Conservation (phyloP, 2,329 filamentous ascomycete genomes). For the Botrytis byssoidea region DNA sequence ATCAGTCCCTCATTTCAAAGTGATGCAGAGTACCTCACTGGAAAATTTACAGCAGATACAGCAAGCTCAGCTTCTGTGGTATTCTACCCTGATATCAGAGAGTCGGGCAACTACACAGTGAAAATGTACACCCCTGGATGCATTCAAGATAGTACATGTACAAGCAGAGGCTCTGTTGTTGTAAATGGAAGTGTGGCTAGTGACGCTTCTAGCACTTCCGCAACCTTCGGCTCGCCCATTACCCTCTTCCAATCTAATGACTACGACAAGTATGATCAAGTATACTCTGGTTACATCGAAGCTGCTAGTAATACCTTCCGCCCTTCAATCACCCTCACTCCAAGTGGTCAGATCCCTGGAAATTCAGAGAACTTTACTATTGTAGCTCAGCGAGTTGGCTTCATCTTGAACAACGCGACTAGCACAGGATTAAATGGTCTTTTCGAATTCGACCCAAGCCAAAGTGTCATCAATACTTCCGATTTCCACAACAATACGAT, state of each 20-base stretch:
- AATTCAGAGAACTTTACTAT: conserved; percentile 63
- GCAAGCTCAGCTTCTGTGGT: conserved; percentile 65
- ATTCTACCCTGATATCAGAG: conserved; percentile 79
- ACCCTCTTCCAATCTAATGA: conserved; percentile 87
- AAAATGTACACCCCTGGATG: conserved; percentile 93
- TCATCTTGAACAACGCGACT: conserved; percentile 69
- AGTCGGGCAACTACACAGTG: conserved; percentile 89
- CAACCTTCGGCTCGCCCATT: conserved; percentile 45
- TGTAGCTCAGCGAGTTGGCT: conserved; percentile 86
- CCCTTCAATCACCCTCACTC: conserved; percentile 75
- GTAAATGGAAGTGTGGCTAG: conserved; percentile 70
- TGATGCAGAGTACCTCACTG: conserved; percentile 73
- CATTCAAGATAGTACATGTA: conserved; percentile 72
- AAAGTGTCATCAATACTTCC: conserved; percentile 55
- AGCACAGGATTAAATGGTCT: conserved; percentile 78
- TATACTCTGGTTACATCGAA: conserved; percentile 85
- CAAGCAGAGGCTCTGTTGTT: conserved; percentile 74
- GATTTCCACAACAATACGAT: conserved; percentile 71
- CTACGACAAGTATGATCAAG: conserved; percentile 93
- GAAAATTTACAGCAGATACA: conserved; percentile 49
- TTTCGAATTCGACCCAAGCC: conserved; percentile 78
- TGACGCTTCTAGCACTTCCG: conserved; percentile 45
- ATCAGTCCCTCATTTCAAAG: conserved; percentile 66
- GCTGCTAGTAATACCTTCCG: conserved; percentile 70
- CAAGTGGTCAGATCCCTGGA: conserved; percentile 58